Base-by-base conservation (phyloP, 768 basidiomycete species). In the Boletus bicolor region DNA sequence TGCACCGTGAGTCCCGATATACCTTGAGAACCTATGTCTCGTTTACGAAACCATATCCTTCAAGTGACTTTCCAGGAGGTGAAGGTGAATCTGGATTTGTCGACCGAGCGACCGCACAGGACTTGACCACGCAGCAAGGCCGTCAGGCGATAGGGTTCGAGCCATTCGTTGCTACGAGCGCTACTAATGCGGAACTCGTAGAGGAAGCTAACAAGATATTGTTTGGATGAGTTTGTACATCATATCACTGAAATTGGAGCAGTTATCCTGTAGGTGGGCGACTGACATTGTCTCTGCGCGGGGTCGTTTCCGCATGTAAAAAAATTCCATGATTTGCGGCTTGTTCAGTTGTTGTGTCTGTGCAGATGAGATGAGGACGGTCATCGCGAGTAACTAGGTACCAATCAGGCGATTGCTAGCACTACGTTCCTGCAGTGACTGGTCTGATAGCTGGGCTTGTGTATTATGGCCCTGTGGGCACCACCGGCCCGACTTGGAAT, bases 51-150 rank as follows among this genome's bases (percentile, higher is more conserved):
- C 5, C 15, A 28, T 28, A 7, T 48, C 9, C 15, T 4, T 44
- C 5, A 42, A 81, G 80, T 10, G 81, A 83, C 55, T 82, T 82
- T 45, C 79, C 81, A 0, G 77, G 79, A 38, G 82, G 81, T 5
- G 71, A 75, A 42, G 79, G 81, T 24, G 82, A 83, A 65, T 76
- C 77, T 0, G 56, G 59, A 9, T 82, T 79, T 48, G 45, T 69
- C 1, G 77, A 74, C 8, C 68, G 79, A 34, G 77, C 68, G 2
- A 72, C 64, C 5, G 38, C 61, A 5, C 61, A 69, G 2, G 73
- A 80, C 59, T 62, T 77, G 6, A 63, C 59, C 5, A 69, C 63
- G 0, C 46, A 57, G 2, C 73, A 76, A 45, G 81, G 73, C 5
- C 74, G 72, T 24, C 68, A 62, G 28, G 67, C 77, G 19, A 65